Base-by-base conservation (phyloP, 106 monocot species). In the Phalaenopsis equestris region DNA sequence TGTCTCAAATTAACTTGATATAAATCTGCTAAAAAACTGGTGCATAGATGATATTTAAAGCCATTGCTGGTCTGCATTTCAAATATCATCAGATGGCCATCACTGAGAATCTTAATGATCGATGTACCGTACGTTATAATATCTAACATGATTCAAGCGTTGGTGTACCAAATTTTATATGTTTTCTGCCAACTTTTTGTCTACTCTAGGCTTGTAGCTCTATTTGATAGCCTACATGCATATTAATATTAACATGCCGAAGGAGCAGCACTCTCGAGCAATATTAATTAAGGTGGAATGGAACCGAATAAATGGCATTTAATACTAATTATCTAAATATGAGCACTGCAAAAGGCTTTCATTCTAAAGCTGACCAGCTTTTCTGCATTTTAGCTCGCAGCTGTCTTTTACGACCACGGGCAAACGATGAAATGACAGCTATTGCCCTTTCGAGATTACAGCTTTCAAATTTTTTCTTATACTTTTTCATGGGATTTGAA, bases 261-360 rank as follows among this genome's bases (percentile, higher is more conserved):
- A 65, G 12, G 5, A 39, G 70, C 70, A 70, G 39, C 70, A 37
- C 2, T 70, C 61, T 61, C 61, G 61, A 70, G 30, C 39, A 70
- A 11, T 37, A 70, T 38, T 21, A 24, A 19, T n/a, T 70, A 38
- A 38, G 70, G 70, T 70, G 14, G 38, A 70, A 70, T 70, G 39
- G 70, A 39, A 37, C 30, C 30, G 12, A 70, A 39, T 70, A 70
- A 70, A 70, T 70, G 70, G 12, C 39, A 70, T 70, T 70, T 37
- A 70, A 70, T 70, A 30, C 67, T 37, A 70, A 37, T 70, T 38
- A 38, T 70, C 70, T 70, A 70, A 39, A 70, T 70, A 70, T 70
- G 70, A 70, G 70, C 11, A 8, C 70, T 70, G 70, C 70, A 70
- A 39, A 70, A 70, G 39, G 70, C 70, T 12, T 39, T 39, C 70